Conservation (phyloP, 1,284 basidiomycete species). For the Apiotrichum mycotoxinovorans region DNA sequence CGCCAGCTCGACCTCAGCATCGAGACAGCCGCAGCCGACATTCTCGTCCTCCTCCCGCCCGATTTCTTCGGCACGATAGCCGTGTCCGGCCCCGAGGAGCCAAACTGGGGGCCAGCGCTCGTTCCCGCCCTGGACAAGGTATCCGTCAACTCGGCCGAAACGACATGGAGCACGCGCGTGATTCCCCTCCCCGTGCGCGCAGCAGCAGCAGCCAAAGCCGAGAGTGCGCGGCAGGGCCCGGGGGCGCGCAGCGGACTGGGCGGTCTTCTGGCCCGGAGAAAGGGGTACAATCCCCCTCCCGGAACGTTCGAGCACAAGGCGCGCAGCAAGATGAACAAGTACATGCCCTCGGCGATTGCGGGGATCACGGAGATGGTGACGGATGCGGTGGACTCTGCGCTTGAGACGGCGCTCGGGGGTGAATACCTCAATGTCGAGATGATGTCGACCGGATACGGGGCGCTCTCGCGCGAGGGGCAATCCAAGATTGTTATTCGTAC, state of each 20-base stretch:
- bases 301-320: too few species aligned
- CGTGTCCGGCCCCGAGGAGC: constrained; percentile 3
- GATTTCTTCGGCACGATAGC: constrained; percentile 35
- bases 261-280: neutral
- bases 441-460: constrained; percentile 20
- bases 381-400: constrained; percentile 28
- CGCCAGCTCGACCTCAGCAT: constrained; percentile 22
- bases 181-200: constrained; percentile 20
- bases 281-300: too few species aligned
- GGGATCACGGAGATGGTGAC: constrained; percentile 19
- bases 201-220: too few species aligned
- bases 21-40: constrained; percentile 38
- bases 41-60: constrained; percentile 38
- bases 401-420: constrained; percentile 21
- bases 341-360: neutral
- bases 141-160: constrained; percentile 30
- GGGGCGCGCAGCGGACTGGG: neutral
- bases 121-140: constrained; percentile 23
- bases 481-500: constrained; percentile 30
- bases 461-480: constrained; percentile 23
- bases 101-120: constrained; percentile 26
- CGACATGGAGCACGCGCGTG: constrained; percentile 34
- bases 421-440: constrained; percentile 33
- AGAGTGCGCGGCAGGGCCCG: neutral
- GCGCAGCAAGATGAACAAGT: too few species aligned